A percentile compares a stretch with the other conserved stretches of the same genome.
phyloP scores from a whole-genome alignment of 1,284 basidiomycete genomes.

The Ceratobasidium sp. region DNA sequence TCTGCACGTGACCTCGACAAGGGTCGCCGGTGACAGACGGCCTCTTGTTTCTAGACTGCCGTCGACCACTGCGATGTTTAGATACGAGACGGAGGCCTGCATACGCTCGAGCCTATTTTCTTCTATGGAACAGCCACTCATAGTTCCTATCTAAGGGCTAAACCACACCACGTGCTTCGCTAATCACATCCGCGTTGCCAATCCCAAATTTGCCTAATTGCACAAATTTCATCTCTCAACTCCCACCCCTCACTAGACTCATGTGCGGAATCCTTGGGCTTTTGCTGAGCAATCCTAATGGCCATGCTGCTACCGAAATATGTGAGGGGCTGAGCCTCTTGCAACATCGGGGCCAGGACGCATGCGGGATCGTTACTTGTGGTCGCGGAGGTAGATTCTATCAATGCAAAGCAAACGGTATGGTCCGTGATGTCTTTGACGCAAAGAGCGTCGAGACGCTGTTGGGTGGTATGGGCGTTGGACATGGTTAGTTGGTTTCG shows the following conservation, averaged over 20 bases:
- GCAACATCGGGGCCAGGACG: conserved; percentile 98
- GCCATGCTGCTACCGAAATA: conserved; percentile 87
- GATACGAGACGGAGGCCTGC: background rate
- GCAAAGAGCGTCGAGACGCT: conserved; percentile 80
- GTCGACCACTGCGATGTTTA: background rate
- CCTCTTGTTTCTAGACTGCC: background rate
- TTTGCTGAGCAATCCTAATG: conserved; percentile 79
- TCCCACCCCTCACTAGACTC: conserved; percentile 11
- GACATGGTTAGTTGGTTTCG: conserved; percentile 78
- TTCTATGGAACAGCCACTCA: background rate
- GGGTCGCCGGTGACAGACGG: conserved; percentile 22
- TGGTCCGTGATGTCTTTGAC: conserved; percentile 99
- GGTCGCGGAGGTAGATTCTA: conserved; percentile 95
- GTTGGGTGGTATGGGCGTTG: conserved; percentile 96
- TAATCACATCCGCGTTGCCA: conserved; percentile 27
- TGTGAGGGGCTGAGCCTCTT: conserved; percentile 91
- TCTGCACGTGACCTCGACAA: background rate
- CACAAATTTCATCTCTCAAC: conserved; percentile 35
- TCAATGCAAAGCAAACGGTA: conserved; percentile 99
- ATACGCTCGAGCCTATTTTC: background rate
- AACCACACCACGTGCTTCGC: conserved; percentile 20
- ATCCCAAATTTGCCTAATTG: conserved; percentile 31
- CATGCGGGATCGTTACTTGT: conserved; percentile 97
- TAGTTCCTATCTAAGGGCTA: conserved; percentile 1
- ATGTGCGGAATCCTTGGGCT: conserved; percentile 93